phyloP scores from a whole-genome alignment of 1,284 basidiomycete genomes.

The Pseudomicrostroma phylloplanum region DNA sequence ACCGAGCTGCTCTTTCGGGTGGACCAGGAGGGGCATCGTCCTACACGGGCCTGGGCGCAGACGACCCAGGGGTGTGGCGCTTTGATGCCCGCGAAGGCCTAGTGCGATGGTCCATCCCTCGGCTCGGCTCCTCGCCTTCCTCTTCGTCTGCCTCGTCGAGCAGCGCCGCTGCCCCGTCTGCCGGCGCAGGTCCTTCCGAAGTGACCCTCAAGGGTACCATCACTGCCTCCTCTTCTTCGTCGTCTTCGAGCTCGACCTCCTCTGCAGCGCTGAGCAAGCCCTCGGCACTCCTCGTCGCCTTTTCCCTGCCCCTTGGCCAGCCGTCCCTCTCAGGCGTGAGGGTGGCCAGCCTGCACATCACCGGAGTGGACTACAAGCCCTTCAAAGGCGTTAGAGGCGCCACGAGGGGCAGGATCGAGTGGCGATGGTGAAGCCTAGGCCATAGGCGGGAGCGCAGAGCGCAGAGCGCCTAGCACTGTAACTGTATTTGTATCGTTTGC shows the following conservation, averaged over 20 bases:
- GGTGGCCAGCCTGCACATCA: slow-evolving; percentile 1
- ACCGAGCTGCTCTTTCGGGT: background rate
- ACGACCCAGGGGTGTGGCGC: background rate
- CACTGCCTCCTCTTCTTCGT: background rate
- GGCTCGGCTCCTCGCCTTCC: background rate
- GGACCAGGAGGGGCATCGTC: background rate
- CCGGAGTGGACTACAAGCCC: slow-evolving; percentile 2
- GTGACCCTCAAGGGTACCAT: slow-evolving; percentile 4
- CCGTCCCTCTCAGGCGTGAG: background rate
- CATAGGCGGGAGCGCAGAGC: no score
- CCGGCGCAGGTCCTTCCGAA: background rate
- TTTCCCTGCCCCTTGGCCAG: background rate
- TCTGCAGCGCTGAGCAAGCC: slow-evolving; percentile 4
- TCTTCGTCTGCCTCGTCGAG: no score
- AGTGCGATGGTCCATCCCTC: slow-evolving; percentile 3
- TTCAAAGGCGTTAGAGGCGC: slow-evolving; percentile 5
- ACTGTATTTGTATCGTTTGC: no score
- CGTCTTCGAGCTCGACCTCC: background rate
- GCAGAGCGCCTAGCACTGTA: no score
- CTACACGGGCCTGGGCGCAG: background rate
- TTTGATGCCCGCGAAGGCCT: slow-evolving; percentile 3
- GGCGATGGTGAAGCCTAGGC: slow-evolving; percentile 3
- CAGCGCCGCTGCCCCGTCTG: background rate
- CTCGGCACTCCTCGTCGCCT: slow-evolving; percentile 8
- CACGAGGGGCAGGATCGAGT: slow-evolving; percentile 6